Evolutionary conservation across 2,329 filamentous ascomycete species (phyloP).

Genomic region (Ilyonectria mors-panacis): DNA sequence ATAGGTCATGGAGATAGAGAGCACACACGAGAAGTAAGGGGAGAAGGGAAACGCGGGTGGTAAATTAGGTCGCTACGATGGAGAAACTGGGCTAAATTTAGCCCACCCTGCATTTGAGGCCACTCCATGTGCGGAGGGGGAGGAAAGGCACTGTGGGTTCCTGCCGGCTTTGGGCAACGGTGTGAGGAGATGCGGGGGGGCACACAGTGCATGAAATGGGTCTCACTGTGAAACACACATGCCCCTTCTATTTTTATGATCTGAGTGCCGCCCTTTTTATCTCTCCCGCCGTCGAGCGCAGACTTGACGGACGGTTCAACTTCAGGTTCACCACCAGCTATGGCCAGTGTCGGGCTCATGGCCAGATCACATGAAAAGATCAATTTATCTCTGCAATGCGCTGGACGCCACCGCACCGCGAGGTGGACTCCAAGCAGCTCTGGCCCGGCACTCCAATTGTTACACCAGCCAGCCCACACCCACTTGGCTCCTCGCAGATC

Average conservation of each 20-base stretch:
- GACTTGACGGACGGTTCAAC: conserved; percentile 15
- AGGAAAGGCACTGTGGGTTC: conserved; percentile 36
- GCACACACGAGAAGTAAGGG: conserved; percentile 21
- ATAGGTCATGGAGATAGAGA: conserved; percentile 1
- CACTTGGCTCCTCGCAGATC: neutral
- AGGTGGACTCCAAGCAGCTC: neutral
- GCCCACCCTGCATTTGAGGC: conserved; percentile 27
- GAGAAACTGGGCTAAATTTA: conserved; percentile 49
- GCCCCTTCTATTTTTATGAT: conserved; percentile 22
- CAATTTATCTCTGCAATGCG: conserved; percentile 1
- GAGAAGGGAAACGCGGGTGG: conserved; percentile 31
- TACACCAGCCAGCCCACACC: conserved; percentile 15
- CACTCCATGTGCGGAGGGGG: conserved; percentile 25
- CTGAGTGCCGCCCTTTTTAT: neutral
- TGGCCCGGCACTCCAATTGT: neutral
- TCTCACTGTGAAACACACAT: conserved; percentile 23
- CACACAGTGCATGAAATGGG: conserved; percentile 34
- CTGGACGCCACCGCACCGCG: neutral
- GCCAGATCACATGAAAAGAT: neutral
- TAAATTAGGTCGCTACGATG: conserved; percentile 46
- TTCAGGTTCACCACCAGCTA: conserved; percentile 23
- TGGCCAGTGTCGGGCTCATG: conserved; percentile 1
- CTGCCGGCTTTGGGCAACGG: neutral
- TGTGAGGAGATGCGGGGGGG: neutral
- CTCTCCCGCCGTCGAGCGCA: conserved; percentile 18